These are phyloP conservation scores for Taxillus chinensis DNA, from an alignment of 164 flowering plant species.

Conservation along the genomic window DNA sequence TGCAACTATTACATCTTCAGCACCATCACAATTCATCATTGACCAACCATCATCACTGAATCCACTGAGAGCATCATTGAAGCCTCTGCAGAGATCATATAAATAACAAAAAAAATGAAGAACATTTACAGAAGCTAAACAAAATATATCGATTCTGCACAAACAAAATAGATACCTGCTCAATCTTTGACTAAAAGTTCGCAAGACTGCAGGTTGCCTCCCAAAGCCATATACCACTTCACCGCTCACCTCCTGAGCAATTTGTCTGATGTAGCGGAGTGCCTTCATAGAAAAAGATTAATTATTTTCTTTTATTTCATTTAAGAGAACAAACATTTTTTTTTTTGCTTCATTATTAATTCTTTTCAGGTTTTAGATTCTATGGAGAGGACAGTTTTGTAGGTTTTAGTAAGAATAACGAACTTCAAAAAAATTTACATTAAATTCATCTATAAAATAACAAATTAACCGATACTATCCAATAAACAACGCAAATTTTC, in stretches of 20 bases:
- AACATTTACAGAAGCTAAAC: background rate
- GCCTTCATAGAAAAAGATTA: constrained; percentile 38
- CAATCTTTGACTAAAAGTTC: constrained; percentile 87
- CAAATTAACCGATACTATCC: no score
- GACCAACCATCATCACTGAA: constrained; percentile 95
- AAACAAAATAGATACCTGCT: constrained; percentile 43
- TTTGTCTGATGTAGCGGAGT: constrained; percentile 68
- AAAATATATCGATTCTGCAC: background rate
- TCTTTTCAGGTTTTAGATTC: no score
- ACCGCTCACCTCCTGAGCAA: constrained; percentile 88
- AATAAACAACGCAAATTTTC: no score
- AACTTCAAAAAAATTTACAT: no score
- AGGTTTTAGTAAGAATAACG: no score
- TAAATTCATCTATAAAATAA: no score
- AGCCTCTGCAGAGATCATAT: constrained; percentile 45
- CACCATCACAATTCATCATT: constrained; percentile 56
- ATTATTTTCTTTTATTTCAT: background rate
- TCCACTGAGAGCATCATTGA: constrained; percentile 87
- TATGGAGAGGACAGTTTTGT: no score
- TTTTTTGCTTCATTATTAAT: no score
- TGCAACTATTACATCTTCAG: constrained; percentile 70
- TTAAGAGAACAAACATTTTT: no score
- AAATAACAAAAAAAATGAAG: background rate
- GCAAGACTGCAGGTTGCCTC: constrained; percentile 90
- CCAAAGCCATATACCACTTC: constrained; percentile 83